These are phyloP conservation scores for Aureobasidium sp. DNA, from an alignment of 2,329 filamentous ascomycete species.

Conservation along the genomic window DNA sequence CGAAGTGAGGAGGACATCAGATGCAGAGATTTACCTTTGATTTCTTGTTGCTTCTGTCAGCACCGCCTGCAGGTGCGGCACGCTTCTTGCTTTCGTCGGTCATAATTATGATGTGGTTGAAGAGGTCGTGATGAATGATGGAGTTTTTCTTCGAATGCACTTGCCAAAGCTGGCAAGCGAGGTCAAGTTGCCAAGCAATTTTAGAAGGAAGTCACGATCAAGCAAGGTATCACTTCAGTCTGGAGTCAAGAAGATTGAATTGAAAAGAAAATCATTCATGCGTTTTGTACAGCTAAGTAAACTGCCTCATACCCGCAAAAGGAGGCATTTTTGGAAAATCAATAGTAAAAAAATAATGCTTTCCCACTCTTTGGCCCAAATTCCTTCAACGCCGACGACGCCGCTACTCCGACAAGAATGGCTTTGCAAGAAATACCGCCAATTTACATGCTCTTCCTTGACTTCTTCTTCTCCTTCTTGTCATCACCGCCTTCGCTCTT, in stretches of 20 bases:
- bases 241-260: background rate
- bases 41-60: slow-evolving; percentile 12
- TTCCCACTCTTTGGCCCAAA: slow-evolving; percentile 9
- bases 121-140: background rate
- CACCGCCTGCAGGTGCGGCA: slow-evolving; percentile 12
- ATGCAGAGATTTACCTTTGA: slow-evolving; percentile 13
- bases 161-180: slow-evolving; percentile 2
- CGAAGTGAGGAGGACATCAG: background rate
- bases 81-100: slow-evolving; percentile 16
- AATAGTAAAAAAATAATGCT: background rate
- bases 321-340: slow-evolving; percentile 7
- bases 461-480: slow-evolving; percentile 23
- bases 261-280: slow-evolving; percentile 10
- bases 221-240: background rate
- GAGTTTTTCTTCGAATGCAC: background rate
- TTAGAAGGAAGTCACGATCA: background rate
- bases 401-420: slow-evolving; percentile 14
- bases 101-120: background rate
- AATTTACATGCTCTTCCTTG: slow-evolving; percentile 16
- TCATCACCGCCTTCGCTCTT: slow-evolving; percentile 18
- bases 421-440: background rate
- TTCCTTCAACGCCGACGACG: slow-evolving; percentile 13
- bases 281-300: slow-evolving; percentile 11
- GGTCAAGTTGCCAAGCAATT: slow-evolving; percentile 6
- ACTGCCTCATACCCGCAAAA: slow-evolving; percentile 6